Evolutionary conservation across 2,329 filamentous ascomycete species (phyloP).

Genomic region (Neonectria neomacrospora): DNA sequence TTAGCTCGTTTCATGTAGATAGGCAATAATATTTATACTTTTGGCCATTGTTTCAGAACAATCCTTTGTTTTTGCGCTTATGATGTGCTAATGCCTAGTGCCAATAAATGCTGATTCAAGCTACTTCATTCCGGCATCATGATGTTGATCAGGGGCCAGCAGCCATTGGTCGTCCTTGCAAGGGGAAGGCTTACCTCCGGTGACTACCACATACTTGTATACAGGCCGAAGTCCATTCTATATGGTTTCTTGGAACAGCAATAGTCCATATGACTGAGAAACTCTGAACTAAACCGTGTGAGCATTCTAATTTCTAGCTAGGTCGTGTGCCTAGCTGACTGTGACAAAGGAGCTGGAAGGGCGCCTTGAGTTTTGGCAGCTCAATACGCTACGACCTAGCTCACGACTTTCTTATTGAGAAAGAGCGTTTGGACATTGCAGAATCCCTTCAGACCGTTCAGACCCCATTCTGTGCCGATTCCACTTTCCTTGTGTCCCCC

Average conservation of each 20-base stretch:
- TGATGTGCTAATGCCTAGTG: neutral
- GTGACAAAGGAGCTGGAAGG: no score
- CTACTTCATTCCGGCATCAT: neutral
- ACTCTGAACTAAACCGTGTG: no score
- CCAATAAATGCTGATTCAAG: neutral
- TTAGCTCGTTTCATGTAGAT: neutral
- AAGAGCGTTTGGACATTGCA: neutral
- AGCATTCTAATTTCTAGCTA: no score
- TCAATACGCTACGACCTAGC: neutral
- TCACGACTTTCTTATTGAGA: neutral
- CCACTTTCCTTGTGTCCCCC: conserved; percentile 57
- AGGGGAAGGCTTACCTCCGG: no score
- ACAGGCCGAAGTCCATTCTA: no score
- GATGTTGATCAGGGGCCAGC: neutral
- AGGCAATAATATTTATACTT: neutral
- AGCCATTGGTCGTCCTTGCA: neutral
- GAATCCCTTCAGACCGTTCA: conserved; percentile 41
- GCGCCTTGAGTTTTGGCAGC: no score
- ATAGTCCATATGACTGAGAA: no score
- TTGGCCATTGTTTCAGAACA: no score
- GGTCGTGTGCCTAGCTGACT: no score
- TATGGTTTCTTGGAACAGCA: no score
- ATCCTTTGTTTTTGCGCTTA: neutral
- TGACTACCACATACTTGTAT: no score
- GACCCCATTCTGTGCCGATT: conserved; percentile 54